Conservation (phyloP, 2,329 filamentous ascomycete species). For the Zasmidium angulare region DNA sequence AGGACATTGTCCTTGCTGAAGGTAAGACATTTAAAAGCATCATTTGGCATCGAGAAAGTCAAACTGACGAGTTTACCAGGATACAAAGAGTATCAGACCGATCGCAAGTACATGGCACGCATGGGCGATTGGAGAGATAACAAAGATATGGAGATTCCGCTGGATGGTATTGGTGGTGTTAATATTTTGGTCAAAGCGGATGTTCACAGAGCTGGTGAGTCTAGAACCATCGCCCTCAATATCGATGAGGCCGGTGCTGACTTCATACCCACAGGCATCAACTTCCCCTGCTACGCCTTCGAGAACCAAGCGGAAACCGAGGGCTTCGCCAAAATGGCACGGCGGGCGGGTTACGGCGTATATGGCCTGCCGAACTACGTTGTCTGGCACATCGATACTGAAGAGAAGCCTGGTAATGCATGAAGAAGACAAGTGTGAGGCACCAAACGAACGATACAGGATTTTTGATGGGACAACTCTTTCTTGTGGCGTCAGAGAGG, state of each 20-base stretch:
- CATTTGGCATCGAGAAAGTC: no score
- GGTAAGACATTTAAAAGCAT: constrained; percentile 49
- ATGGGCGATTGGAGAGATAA: constrained; percentile 93
- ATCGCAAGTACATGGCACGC: constrained; percentile 81
- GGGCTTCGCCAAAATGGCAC: constrained; percentile 98
- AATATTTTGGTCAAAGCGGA: constrained; percentile 98
- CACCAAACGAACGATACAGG: not conserved
- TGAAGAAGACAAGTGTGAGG: constrained; percentile 18
- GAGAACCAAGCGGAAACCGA: constrained; percentile 99
- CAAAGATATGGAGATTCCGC: constrained; percentile 86
- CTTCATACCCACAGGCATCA: constrained; percentile 92
- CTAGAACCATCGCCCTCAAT: not conserved
- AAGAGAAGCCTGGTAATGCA: constrained; percentile 85
- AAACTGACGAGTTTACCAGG: constrained; percentile 50
- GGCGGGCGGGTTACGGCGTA: constrained; percentile 89
- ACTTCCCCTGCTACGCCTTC: constrained; percentile 94
- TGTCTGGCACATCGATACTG: constrained; percentile 97
- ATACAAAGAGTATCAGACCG: constrained; percentile 91
- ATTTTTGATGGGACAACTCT: not conserved
- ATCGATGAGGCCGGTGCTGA: not conserved
- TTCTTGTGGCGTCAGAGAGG: not conserved
- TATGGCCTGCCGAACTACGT: constrained; percentile 94
- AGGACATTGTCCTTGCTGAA: constrained; percentile 83
- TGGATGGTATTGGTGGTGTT: constrained; percentile 95
- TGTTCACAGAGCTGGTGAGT: constrained; percentile 85